These are phyloP conservation scores for Macrophomina phaseolina DNA, from an alignment of 2,329 filamentous ascomycete genomes.

Conservation along the genomic window DNA sequence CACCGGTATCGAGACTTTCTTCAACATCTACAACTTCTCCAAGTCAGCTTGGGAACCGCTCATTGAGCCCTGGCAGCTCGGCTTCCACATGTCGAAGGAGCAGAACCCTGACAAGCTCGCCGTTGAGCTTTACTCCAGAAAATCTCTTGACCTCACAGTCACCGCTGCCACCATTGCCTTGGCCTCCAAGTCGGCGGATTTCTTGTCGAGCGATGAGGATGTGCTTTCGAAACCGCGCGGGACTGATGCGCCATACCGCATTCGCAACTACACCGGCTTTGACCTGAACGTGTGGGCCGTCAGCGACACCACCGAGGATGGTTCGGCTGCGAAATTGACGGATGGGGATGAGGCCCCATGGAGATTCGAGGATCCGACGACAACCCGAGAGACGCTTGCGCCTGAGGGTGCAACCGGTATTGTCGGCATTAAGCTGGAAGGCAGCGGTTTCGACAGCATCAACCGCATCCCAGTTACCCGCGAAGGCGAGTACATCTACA, in stretches of 20 bases:
- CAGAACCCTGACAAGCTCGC: slow-evolving; percentile 76
- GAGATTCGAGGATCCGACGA: slow-evolving; percentile 96
- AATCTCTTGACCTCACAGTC: slow-evolving; percentile 87
- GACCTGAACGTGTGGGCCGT: slow-evolving; percentile 80
- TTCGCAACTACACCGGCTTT: slow-evolving; percentile 96
- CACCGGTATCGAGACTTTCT: slow-evolving; percentile 88
- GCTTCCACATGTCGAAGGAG: slow-evolving; percentile 83
- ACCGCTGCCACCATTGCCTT: slow-evolving; percentile 94
- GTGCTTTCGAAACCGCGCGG: slow-evolving; percentile 91
- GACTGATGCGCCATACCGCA: slow-evolving; percentile 88
- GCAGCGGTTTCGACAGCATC: slow-evolving; percentile 90
- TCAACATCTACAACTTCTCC: slow-evolving; percentile 98
- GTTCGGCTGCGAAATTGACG: slow-evolving; percentile 75
- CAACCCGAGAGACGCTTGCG: slow-evolving; percentile 90
- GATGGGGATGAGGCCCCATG: slow-evolving; percentile 93
- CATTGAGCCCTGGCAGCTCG: slow-evolving; percentile 95
- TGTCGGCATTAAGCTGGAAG: slow-evolving; percentile 84
- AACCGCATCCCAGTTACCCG: slow-evolving; percentile 87
- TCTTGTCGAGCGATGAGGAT: slow-evolving; percentile 86
- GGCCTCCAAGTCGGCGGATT: slow-evolving; percentile 89
- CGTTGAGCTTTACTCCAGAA: slow-evolving; percentile 85
- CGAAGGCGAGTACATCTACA: slow-evolving; percentile 93
- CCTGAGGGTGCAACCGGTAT: slow-evolving; percentile 80
- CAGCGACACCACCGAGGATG: slow-evolving; percentile 70
- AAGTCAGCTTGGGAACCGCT: slow-evolving; percentile 98